Evolutionary conservation across 495 filamentous ascomycete genomes (phyloP).

Genomic region (Aspergillus steynii): DNA sequence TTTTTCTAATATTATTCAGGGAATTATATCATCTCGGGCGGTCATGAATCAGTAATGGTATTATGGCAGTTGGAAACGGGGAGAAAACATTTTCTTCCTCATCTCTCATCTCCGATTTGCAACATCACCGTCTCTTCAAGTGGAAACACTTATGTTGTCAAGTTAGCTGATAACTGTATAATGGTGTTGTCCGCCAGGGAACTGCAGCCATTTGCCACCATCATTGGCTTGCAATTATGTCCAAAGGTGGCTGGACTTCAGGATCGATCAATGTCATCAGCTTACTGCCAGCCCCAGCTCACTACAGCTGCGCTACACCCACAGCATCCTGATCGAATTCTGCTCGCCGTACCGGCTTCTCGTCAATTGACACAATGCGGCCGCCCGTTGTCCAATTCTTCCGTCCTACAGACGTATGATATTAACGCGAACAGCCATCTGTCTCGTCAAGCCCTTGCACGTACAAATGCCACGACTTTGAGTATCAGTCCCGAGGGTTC

Average conservation of each 20-base stretch:
- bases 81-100: conserved; percentile 76
- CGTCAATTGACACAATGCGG: conserved; percentile 37
- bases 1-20: conserved; percentile 50
- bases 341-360: conserved; percentile 59
- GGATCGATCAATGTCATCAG: conserved; percentile 2
- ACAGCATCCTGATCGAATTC: conserved; percentile 54
- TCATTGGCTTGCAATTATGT: conserved; percentile 75
- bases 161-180: conserved; percentile 84
- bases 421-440: conserved; percentile 69
- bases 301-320: conserved; percentile 55
- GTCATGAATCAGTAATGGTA: conserved; percentile 84
- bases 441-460: conserved; percentile 79
- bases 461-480: conserved; percentile 81
- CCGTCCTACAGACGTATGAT: conserved; percentile 82
- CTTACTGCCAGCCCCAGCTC: neutral
- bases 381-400: conserved; percentile 34
- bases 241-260: conserved; percentile 18
- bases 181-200: conserved; percentile 89
- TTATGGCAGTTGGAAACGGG: conserved; percentile 94
- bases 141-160: conserved; percentile 78
- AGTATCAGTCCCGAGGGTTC: conserved; percentile 70
- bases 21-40: conserved; percentile 95
- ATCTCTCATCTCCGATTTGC: conserved; percentile 80
- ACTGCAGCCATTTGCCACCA: conserved; percentile 72
- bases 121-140: conserved; percentile 77